Evolutionary conservation across 331 rosid genomes (phyloP).

Genomic region (Saraca asoca): DNA sequence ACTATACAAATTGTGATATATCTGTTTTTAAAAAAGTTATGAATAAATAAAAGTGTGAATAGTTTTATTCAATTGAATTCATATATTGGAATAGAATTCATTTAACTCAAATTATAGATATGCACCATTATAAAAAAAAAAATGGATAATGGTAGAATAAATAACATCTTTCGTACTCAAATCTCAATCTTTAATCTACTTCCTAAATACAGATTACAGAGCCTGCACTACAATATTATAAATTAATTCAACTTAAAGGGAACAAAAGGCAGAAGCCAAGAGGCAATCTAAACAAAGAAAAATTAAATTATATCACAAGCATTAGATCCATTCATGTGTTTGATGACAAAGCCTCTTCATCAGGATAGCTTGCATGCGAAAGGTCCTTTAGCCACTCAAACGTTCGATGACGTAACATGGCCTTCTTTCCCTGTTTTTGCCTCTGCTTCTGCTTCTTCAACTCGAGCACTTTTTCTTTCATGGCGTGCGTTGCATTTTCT

Average conservation of each 20-base stretch:
- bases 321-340: constrained; percentile 31
- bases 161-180: constrained; percentile 37
- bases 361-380: constrained; percentile 60
- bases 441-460: constrained; percentile 48
- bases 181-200: constrained; percentile 27
- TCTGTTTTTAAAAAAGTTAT: too few species aligned
- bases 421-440: constrained; percentile 45
- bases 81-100: too few species aligned
- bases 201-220: constrained; percentile 28
- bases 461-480: constrained; percentile 51
- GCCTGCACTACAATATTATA: constrained; percentile 41
- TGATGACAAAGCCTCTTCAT: constrained; percentile 41
- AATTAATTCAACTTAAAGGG: constrained; percentile 58
- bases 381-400: constrained; percentile 82
- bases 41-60: too few species aligned
- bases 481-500: constrained; percentile 52
- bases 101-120: too few species aligned
- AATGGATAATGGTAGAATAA: not conserved
- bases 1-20: too few species aligned
- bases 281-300: constrained; percentile 25
- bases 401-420: constrained; percentile 80
- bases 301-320: constrained; percentile 30
- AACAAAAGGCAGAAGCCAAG: constrained; percentile 16
- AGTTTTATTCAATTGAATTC: too few species aligned
- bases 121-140: not conserved